A percentile compares a stretch with the other conserved stretches of the same genome.
These are phyloP conservation scores for Arthrinium phaeospermum DNA, from an alignment of 2,329 filamentous ascomycete species.

Conservation along the genomic window DNA sequence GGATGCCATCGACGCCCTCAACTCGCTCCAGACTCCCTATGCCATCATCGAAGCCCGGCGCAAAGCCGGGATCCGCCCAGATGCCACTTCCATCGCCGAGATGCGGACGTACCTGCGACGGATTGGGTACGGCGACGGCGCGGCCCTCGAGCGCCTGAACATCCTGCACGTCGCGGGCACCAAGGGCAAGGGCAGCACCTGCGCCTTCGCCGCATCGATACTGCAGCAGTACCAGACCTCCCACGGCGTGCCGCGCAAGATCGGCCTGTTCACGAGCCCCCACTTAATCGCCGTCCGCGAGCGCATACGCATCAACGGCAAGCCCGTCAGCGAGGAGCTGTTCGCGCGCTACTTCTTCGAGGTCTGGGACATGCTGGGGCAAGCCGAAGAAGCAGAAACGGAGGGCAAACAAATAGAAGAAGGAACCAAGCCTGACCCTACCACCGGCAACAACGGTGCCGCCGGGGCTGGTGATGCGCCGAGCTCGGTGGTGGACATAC, in stretches of 20 bases:
- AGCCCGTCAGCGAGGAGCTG: slow-evolving; percentile 60
- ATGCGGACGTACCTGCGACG: slow-evolving; percentile 79
- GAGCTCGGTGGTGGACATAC: slow-evolving; percentile 38
- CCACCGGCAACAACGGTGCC: not conserved
- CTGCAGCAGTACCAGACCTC: slow-evolving; percentile 56
- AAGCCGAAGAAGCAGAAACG: slow-evolving; percentile 37
- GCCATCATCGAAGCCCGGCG: slow-evolving; percentile 78
- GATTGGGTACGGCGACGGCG: slow-evolving; percentile 71
- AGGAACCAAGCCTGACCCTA: not conserved
- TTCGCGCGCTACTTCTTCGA: slow-evolving; percentile 73
- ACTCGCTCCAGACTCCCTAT: slow-evolving; percentile 89
- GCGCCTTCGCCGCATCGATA: slow-evolving; percentile 70
- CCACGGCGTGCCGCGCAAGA: slow-evolving; percentile 44
- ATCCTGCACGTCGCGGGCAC: slow-evolving; percentile 75
- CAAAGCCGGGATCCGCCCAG: slow-evolving; percentile 66
- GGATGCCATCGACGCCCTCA: slow-evolving; percentile 55
- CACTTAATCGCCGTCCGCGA: slow-evolving; percentile 72
- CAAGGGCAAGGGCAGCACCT: slow-evolving; percentile 79
- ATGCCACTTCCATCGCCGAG: slow-evolving; percentile 73
- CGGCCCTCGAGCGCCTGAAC: slow-evolving; percentile 65
- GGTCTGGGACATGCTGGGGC: slow-evolving; percentile 64
- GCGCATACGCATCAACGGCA: slow-evolving; percentile 67
- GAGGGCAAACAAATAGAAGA: not conserved
- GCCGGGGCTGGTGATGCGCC: not conserved
- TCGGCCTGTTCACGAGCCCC: slow-evolving; percentile 72